Percentiles rank a stretch among this genome's conserved stretches.
Evolutionary conservation across 225 moss, liverwort and hornwort species (phyloP).

Genomic region (Marchantia paleacea): DNA sequence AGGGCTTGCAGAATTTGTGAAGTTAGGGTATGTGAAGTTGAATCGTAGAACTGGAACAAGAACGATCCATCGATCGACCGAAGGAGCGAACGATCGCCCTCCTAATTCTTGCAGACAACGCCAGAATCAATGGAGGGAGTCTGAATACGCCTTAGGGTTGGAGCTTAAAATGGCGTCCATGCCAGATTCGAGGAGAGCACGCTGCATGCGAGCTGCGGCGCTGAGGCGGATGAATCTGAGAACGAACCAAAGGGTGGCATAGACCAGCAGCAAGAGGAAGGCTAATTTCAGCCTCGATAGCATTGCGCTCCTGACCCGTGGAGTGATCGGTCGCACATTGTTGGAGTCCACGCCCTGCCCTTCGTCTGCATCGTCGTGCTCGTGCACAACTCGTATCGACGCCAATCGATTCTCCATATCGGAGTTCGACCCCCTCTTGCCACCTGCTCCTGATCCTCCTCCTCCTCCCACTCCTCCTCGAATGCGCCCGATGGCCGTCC

Average conservation of each 20-base stretch:
- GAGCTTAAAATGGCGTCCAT: not conserved
- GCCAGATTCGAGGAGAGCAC: slow-evolving; percentile 2
- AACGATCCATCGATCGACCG: not conserved
- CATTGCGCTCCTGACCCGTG: not conserved
- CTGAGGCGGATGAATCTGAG: slow-evolving; percentile 19
- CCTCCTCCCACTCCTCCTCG: not conserved
- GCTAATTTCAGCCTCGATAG: slow-evolving; percentile 14
- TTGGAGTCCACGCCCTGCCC: not conserved
- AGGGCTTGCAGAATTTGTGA: not conserved
- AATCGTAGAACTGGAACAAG: no score
- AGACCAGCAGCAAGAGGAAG: slow-evolving; percentile 8
- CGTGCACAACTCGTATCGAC: slow-evolving; percentile 2
- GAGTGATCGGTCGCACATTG: not conserved
- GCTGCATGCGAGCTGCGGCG: slow-evolving; percentile 10
- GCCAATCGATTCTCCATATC: slow-evolving; percentile 9
- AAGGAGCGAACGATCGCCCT: no score
- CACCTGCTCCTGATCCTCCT: not conserved
- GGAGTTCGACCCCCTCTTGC: not conserved
- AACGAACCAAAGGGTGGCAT: slow-evolving; percentile 11
- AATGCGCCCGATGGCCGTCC: slow-evolving; percentile 14
- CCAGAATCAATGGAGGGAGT: not conserved
- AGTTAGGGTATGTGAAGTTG: not conserved
- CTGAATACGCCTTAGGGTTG: not conserved
- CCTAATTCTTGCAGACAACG: not conserved
- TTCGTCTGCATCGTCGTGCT: not conserved